Percentiles rank a stretch among this genome's conserved stretches.
Conservation (phyloP, 225 moss, liverwort and hornwort genomes). For the Pleurozium schreberi region DNA sequence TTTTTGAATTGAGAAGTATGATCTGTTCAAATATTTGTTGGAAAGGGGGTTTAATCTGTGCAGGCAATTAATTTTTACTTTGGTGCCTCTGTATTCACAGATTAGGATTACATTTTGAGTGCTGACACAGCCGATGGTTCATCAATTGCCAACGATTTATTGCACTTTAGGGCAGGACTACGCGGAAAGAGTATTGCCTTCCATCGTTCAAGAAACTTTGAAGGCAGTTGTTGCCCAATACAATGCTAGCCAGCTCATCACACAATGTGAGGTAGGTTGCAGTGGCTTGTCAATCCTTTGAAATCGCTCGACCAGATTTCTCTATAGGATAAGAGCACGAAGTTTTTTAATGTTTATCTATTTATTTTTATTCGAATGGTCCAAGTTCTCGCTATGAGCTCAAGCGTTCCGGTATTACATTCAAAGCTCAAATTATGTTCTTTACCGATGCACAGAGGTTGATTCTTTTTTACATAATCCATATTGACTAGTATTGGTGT, state of each 20-base stretch:
- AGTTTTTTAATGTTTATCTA: neutral
- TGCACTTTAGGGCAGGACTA: conserved; percentile 79
- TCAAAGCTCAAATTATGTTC: neutral
- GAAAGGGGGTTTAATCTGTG: neutral
- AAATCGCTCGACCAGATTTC: neutral
- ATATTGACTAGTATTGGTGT: neutral
- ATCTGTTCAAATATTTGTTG: neutral
- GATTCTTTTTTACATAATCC: neutral
- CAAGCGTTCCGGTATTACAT: neutral
- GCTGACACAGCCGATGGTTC: conserved; percentile 75
- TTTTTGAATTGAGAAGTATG: neutral
- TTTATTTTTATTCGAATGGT: neutral
- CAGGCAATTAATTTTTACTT: neutral
- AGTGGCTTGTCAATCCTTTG: neutral
- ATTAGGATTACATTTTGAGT: conserved; percentile 79
- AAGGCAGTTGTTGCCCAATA: conserved; percentile 92
- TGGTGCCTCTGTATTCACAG: conserved; percentile 8
- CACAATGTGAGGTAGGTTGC: conserved; percentile 69
- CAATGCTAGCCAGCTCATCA: conserved; percentile 89
- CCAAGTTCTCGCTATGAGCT: neutral
- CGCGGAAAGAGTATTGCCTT: conserved; percentile 84
- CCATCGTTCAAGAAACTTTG: conserved; percentile 88
- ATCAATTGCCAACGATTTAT: conserved; percentile 72
- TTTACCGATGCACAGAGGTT: neutral
- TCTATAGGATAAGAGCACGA: neutral